Base-by-base conservation (phyloP, 257 asterid genomes). In the Scutellaria baicalensis region DNA sequence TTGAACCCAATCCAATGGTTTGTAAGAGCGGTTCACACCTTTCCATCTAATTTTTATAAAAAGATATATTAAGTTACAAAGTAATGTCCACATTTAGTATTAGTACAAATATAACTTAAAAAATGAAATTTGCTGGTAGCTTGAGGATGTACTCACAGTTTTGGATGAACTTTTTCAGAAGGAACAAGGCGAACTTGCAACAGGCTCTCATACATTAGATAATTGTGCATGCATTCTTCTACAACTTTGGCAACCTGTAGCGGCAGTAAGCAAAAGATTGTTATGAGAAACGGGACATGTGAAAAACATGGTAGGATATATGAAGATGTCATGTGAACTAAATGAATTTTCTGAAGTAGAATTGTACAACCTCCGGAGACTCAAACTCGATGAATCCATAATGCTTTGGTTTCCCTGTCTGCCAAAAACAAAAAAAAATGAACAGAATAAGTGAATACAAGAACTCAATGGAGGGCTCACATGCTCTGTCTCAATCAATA, bases 391-490 rank as follows among this genome's bases (percentile, higher is more conserved):
- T 88, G 87, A 91, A 91, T 66, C 97, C 99, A 79, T 81, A 93
- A 80, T 93, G 97, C 88, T 83, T 91, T 18, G 96, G 88, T 77
- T 91, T 93, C 67, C 96, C 99, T 0, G 97, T 93, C 97, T 93
- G 95, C 75, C 44, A 59, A 73, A 43, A 66, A 68, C 27, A 61
- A 68, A 69, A 44, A 69, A 44, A 52, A 4, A 27, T 47, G 48
- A 59, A 6, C 13, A 18, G 59, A n/a, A 49, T 27, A 59, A 40
- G 71, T 77, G 6, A 78, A 69, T 61, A 52, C 6, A 62, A 12
- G 9, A 67, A 69, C 11, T 39, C 38, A 64, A 51, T n/a, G 43
- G 20, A 64, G 18, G 33, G 52, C 10, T 5, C 9, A 11, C n/a
- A 38, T 9, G 10, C 36, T 64, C 5, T 4, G 14, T 43, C 52